These are phyloP conservation scores for Sporothrix mexicana DNA, from an alignment of 2,329 filamentous ascomycete genomes.

Conservation along the genomic window DNA sequence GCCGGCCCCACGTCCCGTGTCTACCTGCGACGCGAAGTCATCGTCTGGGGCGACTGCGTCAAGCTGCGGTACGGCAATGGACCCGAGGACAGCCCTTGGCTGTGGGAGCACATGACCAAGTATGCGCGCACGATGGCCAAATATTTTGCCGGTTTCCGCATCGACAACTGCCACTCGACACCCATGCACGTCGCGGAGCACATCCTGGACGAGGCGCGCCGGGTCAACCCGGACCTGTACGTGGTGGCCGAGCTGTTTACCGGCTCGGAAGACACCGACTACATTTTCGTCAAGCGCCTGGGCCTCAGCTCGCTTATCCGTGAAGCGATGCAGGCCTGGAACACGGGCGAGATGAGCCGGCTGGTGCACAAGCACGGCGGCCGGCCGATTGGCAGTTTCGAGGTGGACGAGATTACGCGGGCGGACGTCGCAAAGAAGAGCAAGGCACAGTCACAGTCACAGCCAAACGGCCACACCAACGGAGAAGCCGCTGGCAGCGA, in stretches of 20 bases:
- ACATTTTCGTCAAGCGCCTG: slow-evolving; percentile 90
- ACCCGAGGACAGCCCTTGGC: slow-evolving; percentile 84
- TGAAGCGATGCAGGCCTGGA: slow-evolving; percentile 99
- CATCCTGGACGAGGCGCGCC: slow-evolving; percentile 90
- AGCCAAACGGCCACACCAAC: slow-evolving; percentile 33
- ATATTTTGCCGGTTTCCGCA: slow-evolving; percentile 92
- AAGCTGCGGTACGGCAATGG: slow-evolving; percentile 88
- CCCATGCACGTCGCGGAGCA: slow-evolving; percentile 93
- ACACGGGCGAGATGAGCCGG: slow-evolving; percentile 87
- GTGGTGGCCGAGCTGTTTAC: slow-evolving; percentile 96
- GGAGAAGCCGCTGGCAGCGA: slow-evolving; percentile 43
- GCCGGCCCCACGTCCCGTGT: slow-evolving; percentile 86
- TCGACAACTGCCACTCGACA: slow-evolving; percentile 98
- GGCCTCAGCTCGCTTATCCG: slow-evolving; percentile 91
- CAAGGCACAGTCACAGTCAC: not conserved
- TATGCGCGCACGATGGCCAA: slow-evolving; percentile 93
- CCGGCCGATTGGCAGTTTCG: slow-evolving; percentile 94
- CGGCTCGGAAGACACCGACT: slow-evolving; percentile 94
- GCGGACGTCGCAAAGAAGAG: slow-evolving; percentile 53
- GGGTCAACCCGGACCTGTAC: slow-evolving; percentile 84
- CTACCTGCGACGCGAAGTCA: slow-evolving; percentile 95
- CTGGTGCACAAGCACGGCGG: slow-evolving; percentile 94
- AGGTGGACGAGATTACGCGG: slow-evolving; percentile 82
- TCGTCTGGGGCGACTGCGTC: slow-evolving; percentile 98
- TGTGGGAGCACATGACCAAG: slow-evolving; percentile 95